Evolutionary conservation across 768 basidiomycete species (phyloP).

Genomic region (Exidia glandulosa): DNA sequence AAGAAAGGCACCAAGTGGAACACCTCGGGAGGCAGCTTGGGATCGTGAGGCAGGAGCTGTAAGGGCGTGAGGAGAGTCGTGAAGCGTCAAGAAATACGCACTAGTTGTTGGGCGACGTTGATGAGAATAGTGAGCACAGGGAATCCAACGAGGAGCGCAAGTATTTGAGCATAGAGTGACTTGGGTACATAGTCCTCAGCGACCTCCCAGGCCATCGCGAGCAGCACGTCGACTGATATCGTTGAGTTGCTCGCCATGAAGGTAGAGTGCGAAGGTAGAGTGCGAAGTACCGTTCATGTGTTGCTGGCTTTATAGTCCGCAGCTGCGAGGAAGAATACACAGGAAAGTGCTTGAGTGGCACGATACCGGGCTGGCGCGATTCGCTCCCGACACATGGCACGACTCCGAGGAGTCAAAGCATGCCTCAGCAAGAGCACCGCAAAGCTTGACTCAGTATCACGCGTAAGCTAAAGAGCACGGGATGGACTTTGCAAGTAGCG

Average conservation of each 20-base stretch:
- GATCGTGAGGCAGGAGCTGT: slow-evolving; percentile 59
- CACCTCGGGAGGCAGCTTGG: slow-evolving; percentile 74
- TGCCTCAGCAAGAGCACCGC: no score
- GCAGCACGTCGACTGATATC: background rate
- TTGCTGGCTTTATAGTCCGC: no score
- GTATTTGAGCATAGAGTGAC: slow-evolving; percentile 12
- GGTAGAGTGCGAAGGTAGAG: background rate
- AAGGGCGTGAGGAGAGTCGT: background rate
- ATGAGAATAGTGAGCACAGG: slow-evolving; percentile 58
- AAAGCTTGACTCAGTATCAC: no score
- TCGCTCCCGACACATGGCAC: no score
- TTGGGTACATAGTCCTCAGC: slow-evolving; percentile 1
- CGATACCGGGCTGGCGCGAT: no score
- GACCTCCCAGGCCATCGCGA: slow-evolving; percentile 2
- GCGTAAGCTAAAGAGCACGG: no score
- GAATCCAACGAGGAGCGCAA: slow-evolving; percentile 44
- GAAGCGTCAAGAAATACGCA: slow-evolving; percentile 30
- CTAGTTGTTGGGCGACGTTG: slow-evolving; percentile 73
- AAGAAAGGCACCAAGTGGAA: slow-evolving; percentile 89
- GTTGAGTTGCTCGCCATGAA: slow-evolving; percentile 8
- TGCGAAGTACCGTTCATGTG: no score
- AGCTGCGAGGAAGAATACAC: no score
- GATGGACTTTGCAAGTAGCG: no score
- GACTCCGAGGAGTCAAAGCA: no score
- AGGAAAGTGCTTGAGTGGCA: no score